Base-by-base conservation (phyloP, 371 early-diverging fungal species). In the Dichotomocladium elegans region DNA sequence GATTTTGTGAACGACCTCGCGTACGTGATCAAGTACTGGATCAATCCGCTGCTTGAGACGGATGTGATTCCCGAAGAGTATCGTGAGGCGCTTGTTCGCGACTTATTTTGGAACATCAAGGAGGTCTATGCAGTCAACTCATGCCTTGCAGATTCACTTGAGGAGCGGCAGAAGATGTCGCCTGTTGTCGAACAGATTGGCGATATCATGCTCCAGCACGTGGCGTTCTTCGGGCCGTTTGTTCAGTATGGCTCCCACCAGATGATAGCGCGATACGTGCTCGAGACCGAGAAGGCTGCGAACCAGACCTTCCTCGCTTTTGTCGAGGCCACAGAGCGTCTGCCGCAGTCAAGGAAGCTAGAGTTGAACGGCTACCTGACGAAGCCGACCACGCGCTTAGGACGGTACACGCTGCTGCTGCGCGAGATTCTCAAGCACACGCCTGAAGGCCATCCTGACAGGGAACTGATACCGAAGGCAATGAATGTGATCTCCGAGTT, bases 201-300 rank as follows among this genome's bases (percentile, higher is more conserved):
- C 28, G 95, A 95, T 61, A 84, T 94, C 26, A 83, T 96, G 59
- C 53, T 90, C 27, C 70, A 79, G 25, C 82, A 89, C 57, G 88
- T 90, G 4, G 65, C 76, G 31, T 74, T 79, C 26, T 89, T 95
- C 49, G 74, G 88, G 29, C 87, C 89, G 0, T 95, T 93, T 64
- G 88, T 95, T 9, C 79, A 80, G 27, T 96, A 96, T 68, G 93
- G 95, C 30, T 88, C 91, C 3, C 88, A 91, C 61, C 94, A 95
- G 63, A 81, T 89, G 25, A 85, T 85, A 63, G 87, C 90, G 35
- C 91, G 91, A 64, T 81, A 90, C 60, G 74, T 77, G 12, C 81
- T 95, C 44, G 95, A 94, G 29, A 79, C 77, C 2, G 96, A 94
- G 50, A 83, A 82, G 56, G 72, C 76, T 22, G 68, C 56, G 19